A percentile compares a stretch with the other conserved stretches of the same genome.
Evolutionary conservation across 2,329 filamentous ascomycete species (phyloP).

Genomic region (Colletotrichum nymphaeae): DNA sequence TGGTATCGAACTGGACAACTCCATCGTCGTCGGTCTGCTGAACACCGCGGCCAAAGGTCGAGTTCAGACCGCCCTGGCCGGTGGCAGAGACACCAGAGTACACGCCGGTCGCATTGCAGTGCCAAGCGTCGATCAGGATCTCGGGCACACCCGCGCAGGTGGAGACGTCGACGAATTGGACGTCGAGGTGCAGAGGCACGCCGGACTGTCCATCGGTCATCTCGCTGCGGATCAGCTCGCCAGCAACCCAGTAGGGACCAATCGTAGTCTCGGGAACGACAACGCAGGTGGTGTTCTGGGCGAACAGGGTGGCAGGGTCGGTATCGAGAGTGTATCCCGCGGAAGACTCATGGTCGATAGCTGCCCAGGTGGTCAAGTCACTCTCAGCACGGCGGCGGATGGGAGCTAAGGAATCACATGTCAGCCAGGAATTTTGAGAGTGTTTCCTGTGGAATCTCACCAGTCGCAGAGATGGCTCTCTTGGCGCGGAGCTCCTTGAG

Average conservation of each 20-base stretch:
- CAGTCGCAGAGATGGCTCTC: neutral
- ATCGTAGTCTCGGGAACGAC: neutral
- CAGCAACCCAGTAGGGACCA: conserved; percentile 2
- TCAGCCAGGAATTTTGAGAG: neutral
- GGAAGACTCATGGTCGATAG: neutral
- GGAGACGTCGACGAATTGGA: conserved; percentile 13
- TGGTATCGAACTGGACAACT: conserved; percentile 54
- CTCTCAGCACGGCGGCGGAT: neutral
- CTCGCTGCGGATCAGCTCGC: conserved; percentile 11
- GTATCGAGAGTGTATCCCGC: neutral
- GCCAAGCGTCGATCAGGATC: conserved; percentile 9
- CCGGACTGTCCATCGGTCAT: conserved; percentile 3
- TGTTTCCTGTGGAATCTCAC: no score
- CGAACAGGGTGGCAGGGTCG: neutral
- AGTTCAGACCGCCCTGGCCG: conserved; percentile 18
- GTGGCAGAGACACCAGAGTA: neutral
- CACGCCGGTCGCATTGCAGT: neutral
- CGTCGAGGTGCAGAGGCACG: conserved; percentile 1
- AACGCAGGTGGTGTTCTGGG: neutral
- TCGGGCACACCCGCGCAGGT: conserved; percentile 8
- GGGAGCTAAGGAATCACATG: neutral
- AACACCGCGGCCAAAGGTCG: conserved; percentile 42
- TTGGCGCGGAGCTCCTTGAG: conserved; percentile 2
- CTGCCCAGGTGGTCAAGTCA: neutral
- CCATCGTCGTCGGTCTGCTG: conserved; percentile 53